Percentiles rank a stretch among this genome's conserved stretches.
These are phyloP conservation scores for Neopestalotiopsis rosae DNA, from an alignment of 2,329 filamentous ascomycete genomes.

Conservation along the genomic window DNA sequence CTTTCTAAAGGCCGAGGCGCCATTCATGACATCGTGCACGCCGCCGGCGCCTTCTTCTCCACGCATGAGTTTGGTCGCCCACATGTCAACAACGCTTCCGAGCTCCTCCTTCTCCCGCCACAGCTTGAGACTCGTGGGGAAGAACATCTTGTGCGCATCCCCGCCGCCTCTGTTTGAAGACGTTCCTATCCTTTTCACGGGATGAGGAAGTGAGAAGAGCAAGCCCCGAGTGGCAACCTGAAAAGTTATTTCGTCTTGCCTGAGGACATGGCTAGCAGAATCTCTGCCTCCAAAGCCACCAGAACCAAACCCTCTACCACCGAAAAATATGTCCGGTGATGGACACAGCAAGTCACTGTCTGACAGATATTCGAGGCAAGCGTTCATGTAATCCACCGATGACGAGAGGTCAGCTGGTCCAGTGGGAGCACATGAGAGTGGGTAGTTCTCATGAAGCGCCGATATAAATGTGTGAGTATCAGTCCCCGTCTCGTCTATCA, in stretches of 20 bases:
- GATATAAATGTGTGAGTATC: constrained; percentile 90
- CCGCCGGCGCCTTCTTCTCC: constrained; percentile 53
- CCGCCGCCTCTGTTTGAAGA: constrained; percentile 48
- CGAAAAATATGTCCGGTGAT: constrained; percentile 72
- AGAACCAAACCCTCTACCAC: constrained; percentile 56
- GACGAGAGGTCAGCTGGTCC: constrained; percentile 56
- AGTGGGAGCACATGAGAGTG: constrained; percentile 75
- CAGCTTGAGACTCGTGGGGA: constrained; percentile 81
- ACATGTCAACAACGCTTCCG: constrained; percentile 73
- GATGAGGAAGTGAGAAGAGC: constrained; percentile 82
- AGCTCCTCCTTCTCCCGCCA: constrained; percentile 87
- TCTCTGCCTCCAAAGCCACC: constrained; percentile 57
- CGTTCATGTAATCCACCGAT: constrained; percentile 79
- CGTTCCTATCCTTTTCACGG: constrained; percentile 74
- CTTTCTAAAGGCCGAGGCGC: constrained; percentile 55
- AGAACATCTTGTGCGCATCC: constrained; percentile 89
- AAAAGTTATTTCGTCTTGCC: constrained; percentile 94
- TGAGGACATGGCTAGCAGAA: constrained; percentile 73
- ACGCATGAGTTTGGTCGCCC: constrained; percentile 66
- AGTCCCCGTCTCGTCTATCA: constrained; percentile 94
- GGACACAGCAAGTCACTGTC: constrained; percentile 85
- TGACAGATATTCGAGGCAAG: constrained; percentile 86
- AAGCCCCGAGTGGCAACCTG: constrained; percentile 88
- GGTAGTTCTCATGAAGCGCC: constrained; percentile 92
- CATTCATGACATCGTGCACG: constrained; percentile 46